A percentile compares a stretch with the other conserved stretches of the same genome.
Conservation (phyloP, 1,139 yeast species). For the Geotrichum siamense region DNA sequence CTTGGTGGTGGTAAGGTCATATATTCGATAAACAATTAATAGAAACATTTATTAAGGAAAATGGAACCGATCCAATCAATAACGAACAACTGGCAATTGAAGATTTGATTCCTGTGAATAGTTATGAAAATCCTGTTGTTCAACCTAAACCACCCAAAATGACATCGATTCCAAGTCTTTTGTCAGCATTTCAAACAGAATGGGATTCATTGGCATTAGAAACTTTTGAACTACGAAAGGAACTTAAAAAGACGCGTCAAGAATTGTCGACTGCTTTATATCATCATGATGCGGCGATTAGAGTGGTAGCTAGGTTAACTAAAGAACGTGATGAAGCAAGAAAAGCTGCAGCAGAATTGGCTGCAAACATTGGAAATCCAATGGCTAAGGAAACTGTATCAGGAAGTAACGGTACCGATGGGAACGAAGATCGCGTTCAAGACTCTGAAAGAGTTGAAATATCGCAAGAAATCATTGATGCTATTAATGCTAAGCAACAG, state of each 20-base stretch:
- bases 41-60: conserved; percentile 53
- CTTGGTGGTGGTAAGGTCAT: conserved; percentile 30
- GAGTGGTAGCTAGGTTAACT: conserved; percentile 71
- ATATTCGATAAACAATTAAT: conserved; percentile 62
- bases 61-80: conserved; percentile 70
- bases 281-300: conserved; percentile 82
- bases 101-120: conserved; percentile 50
- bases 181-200: conserved; percentile 72
- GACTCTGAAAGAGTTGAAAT: conserved; percentile 17
- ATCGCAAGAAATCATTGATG: conserved; percentile 12
- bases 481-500: conserved; percentile 19
- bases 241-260: conserved; percentile 55
- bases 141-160: conserved; percentile 47
- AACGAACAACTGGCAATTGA: conserved; percentile 51
- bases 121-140: conserved; percentile 30
- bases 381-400: conserved; percentile 10
- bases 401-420: conserved; percentile 8
- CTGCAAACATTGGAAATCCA: conserved; percentile 25
- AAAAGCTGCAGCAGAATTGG: conserved; percentile 46
- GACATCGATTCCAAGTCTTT: conserved; percentile 70
- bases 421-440: conserved; percentile 15
- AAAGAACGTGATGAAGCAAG: conserved; percentile 70
- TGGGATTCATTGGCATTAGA: conserved; percentile 89
- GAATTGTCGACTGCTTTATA: conserved; percentile 73
- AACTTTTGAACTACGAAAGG: conserved; percentile 67